Evolutionary conservation across 2,329 filamentous ascomycete species (phyloP).

Genomic region (Aspergillus hiratsukae): DNA sequence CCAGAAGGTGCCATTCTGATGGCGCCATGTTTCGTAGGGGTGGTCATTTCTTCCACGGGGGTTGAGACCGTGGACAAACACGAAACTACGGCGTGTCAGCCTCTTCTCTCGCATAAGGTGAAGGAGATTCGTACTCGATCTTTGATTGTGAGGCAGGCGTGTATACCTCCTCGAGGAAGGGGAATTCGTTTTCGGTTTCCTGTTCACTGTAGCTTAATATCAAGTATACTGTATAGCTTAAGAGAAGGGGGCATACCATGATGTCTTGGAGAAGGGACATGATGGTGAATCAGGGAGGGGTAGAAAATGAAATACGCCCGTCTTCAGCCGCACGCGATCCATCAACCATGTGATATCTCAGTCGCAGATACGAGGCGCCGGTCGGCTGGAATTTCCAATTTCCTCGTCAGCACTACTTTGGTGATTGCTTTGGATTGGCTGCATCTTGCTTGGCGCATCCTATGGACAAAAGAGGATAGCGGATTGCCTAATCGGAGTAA

Average conservation of each 20-base stretch:
- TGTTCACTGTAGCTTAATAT: slow-evolving; percentile 13
- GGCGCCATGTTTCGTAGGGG: slow-evolving; percentile 31
- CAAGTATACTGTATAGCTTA: slow-evolving; percentile 2
- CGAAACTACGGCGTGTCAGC: slow-evolving; percentile 14
- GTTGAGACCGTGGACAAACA: slow-evolving; percentile 31
- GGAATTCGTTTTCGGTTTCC: slow-evolving; percentile 22
- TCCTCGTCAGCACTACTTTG: not conserved
- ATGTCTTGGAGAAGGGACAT: not conserved
- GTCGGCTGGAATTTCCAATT: not conserved
- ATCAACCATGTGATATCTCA: not conserved
- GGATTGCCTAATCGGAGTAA: not conserved
- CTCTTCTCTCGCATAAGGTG: too few relatives aligned
- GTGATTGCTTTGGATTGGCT: not conserved
- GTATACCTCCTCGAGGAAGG: slow-evolving; percentile 27
- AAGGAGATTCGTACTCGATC: slow-evolving; percentile 20
- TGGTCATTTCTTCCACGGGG: slow-evolving; percentile 28
- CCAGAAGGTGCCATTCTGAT: slow-evolving; percentile 25
- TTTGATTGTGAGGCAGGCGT: slow-evolving; percentile 21
- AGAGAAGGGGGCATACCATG: not conserved
- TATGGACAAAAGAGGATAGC: not conserved
- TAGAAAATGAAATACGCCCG: not conserved
- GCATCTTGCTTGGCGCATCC: not conserved
- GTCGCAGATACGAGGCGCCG: not conserved
- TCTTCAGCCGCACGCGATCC: not conserved
- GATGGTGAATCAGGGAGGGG: not conserved